phyloP scores from a whole-genome alignment of 2,329 filamentous ascomycete species.

The Fusarium pininemorale region DNA sequence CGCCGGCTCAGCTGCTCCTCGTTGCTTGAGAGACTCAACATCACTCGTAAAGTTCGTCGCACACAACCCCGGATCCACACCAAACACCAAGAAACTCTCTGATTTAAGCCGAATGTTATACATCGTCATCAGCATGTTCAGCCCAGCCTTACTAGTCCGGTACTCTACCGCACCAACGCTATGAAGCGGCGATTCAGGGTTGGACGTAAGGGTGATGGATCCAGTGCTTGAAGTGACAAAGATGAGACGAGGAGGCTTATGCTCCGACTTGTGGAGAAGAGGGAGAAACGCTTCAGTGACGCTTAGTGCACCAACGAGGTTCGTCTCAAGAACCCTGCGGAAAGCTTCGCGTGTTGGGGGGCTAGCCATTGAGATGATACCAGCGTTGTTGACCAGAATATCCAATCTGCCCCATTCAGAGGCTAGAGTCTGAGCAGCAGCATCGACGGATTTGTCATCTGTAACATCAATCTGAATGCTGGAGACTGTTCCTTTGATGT shows the following conservation, averaged over 20 bases:
- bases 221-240: conserved; percentile 14
- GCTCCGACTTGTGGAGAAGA: conserved; percentile 1
- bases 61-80: conserved; percentile 2
- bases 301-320: conserved; percentile 2
- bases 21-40: neutral
- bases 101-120: neutral
- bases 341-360: conserved; percentile 6
- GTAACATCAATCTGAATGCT: conserved; percentile 7
- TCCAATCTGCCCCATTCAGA: conserved; percentile 17
- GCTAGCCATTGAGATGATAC: neutral
- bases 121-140: conserved; percentile 15
- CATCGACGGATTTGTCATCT: neutral
- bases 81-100: conserved; percentile 4
- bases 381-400: conserved; percentile 11
- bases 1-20: neutral
- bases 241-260: neutral
- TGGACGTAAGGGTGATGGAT: neutral
- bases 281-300: neutral
- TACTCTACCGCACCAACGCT: neutral
- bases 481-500: conserved; percentile 13
- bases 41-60: conserved; percentile 3
- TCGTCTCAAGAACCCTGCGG: neutral
- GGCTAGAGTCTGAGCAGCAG: neutral
- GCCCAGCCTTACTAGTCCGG: conserved; percentile 3
- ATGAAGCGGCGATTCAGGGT: neutral